phyloP scores from a whole-genome alignment of 805 yeast genomes.

The Ogataea methanolica region DNA sequence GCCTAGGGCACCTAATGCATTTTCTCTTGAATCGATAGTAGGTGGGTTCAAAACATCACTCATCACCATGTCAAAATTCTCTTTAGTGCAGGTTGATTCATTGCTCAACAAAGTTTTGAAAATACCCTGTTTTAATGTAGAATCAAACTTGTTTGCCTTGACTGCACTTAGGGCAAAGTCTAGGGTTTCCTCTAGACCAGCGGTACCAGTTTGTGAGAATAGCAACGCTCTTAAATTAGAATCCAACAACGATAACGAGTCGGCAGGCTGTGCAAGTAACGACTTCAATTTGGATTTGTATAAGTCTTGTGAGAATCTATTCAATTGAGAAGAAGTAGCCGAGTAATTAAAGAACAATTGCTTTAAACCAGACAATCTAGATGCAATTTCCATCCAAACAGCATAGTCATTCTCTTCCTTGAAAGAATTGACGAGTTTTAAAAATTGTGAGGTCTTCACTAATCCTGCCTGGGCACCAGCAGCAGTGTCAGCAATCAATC shows the following conservation, averaged over 20 bases:
- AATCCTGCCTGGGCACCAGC: slow-evolving; percentile 46
- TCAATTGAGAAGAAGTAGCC: slow-evolving; percentile 24
- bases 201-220: slow-evolving; percentile 37
- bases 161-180: slow-evolving; percentile 10
- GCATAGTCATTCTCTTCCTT: slow-evolving; percentile 36
- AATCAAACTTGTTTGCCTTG: slow-evolving; percentile 18
- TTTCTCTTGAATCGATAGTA: slow-evolving; percentile 55
- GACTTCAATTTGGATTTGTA: slow-evolving; percentile 30
- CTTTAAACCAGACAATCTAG: slow-evolving; percentile 33
- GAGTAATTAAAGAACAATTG: slow-evolving; percentile 34
- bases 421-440: slow-evolving; percentile 36
- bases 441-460: slow-evolving; percentile 37
- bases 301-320: slow-evolving; percentile 29
- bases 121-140: slow-evolving; percentile 40
- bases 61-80: slow-evolving; percentile 36
- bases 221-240: slow-evolving; percentile 34
- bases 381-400: slow-evolving; percentile 53
- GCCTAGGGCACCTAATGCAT: slow-evolving; percentile 54
- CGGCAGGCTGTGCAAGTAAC: slow-evolving; percentile 13
- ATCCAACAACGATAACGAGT: slow-evolving; percentile 18
- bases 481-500: slow-evolving; percentile 48
- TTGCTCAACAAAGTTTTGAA: slow-evolving; percentile 39
- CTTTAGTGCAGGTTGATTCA: slow-evolving; percentile 27
- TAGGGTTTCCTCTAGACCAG: slow-evolving; percentile 35
- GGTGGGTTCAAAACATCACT: slow-evolving; percentile 47